Conservation (phyloP, 495 filamentous ascomycete genomes). For the Tuber aestivum region DNA sequence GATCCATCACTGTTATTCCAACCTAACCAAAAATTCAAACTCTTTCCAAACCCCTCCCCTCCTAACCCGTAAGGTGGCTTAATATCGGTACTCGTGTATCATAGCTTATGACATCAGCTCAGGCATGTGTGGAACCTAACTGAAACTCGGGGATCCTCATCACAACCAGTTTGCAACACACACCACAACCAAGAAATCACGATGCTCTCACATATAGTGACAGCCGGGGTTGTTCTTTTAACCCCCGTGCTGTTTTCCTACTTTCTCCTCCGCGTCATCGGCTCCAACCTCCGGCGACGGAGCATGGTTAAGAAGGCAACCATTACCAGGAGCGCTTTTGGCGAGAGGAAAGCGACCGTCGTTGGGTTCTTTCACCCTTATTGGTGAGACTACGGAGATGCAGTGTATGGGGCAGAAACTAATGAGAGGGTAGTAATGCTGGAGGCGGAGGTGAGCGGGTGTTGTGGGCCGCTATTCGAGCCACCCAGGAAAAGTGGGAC, state of each 20-base stretch:
- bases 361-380: constrained; percentile 97
- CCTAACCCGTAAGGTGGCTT: not conserved
- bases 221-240: constrained; percentile 8
- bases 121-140: not conserved
- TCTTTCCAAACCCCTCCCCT: not conserved
- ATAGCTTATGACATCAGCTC: not conserved
- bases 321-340: constrained; percentile 3
- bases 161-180: not conserved
- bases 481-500: constrained; percentile 84
- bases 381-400: constrained; percentile 54
- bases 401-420: constrained; percentile 10
- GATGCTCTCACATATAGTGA: constrained; percentile 2
- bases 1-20: not conserved
- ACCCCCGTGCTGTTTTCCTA: constrained; percentile 24
- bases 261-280: constrained; percentile 33
- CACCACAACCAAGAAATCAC: not conserved
- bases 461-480: constrained; percentile 89
- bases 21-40: not conserved
- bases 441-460: constrained; percentile 94
- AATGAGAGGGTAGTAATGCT: constrained; percentile 61
- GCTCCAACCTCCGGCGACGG: constrained; percentile 35
- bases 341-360: constrained; percentile 43
- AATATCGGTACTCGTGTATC: not conserved
- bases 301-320: constrained; percentile 22
- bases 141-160: not conserved